A percentile compares a stretch with the other conserved stretches of the same genome.
These are phyloP conservation scores for Galerina sulciceps DNA, from an alignment of 768 basidiomycete genomes.

Conservation along the genomic window DNA sequence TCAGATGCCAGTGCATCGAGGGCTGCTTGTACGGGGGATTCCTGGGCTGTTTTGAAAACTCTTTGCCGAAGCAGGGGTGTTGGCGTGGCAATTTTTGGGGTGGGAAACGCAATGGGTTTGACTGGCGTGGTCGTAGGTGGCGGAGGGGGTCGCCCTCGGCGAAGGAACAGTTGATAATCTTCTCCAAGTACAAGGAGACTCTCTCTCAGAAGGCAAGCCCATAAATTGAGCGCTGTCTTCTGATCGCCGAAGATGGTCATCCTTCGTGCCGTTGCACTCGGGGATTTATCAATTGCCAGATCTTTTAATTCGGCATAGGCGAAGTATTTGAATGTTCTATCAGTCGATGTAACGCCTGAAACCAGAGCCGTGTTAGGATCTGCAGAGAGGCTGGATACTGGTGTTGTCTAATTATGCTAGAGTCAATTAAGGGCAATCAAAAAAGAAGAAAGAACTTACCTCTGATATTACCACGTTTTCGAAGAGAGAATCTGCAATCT, in stretches of 20 bases:
- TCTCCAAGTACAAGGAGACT: constrained; percentile 62
- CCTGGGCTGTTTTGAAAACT: constrained; percentile 46
- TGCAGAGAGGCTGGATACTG: constrained; percentile 45
- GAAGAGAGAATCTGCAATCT: constrained; percentile 63
- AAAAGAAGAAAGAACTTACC: constrained; percentile 36
- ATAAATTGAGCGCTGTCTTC: constrained; percentile 65
- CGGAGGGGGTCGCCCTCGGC: constrained; percentile 52
- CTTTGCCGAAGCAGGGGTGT: constrained; percentile 44
- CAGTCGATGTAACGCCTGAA: constrained; percentile 63
- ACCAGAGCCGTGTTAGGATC: constrained; percentile 62
- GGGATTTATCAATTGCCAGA: constrained; percentile 48
- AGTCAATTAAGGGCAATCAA: not conserved
- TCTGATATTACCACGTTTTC: constrained; percentile 56
- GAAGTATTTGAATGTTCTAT: constrained; percentile 59
- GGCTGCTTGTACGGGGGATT: constrained; percentile 59
- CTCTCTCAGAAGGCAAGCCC: constrained; percentile 63
- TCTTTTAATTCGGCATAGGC: constrained; percentile 67
- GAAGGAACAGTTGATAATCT: constrained; percentile 71
- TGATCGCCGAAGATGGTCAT: constrained; percentile 70
- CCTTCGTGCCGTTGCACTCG: constrained; percentile 47
- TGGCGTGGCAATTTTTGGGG: constrained; percentile 37
- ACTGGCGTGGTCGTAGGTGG: constrained; percentile 22
- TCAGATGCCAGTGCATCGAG: constrained; percentile 62
- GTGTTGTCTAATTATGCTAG: constrained; percentile 43
- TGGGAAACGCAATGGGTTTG: constrained; percentile 7